Conservation (phyloP, 164 flowering plant genomes). For the Vitis riparia region DNA sequence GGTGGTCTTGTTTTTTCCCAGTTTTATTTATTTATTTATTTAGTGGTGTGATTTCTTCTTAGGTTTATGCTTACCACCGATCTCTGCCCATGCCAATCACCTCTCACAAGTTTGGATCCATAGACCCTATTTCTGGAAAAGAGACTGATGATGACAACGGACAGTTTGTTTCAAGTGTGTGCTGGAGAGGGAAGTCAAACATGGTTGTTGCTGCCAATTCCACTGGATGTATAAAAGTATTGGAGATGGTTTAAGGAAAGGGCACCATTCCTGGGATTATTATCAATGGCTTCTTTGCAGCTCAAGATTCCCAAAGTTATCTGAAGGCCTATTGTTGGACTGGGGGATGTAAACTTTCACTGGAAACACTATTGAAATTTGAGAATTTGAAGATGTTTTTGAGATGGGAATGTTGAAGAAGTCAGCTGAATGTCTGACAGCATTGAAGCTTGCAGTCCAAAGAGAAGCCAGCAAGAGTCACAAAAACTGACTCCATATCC, state of each 20-base stretch:
- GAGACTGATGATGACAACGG: constrained; percentile 83
- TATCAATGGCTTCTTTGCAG: background rate
- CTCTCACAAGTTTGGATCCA: constrained; percentile 84
- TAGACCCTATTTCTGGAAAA: constrained; percentile 82
- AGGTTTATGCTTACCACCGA: constrained; percentile 85
- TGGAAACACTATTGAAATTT: background rate
- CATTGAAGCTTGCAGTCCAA: background rate
- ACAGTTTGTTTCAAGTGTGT: constrained; percentile 93
- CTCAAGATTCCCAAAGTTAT: background rate
- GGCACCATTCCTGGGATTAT: background rate
- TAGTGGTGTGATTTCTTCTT: background rate
- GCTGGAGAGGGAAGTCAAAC: constrained; percentile 86
- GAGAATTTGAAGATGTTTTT: background rate
- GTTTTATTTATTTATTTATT: background rate
- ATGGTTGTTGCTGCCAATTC: constrained; percentile 88
- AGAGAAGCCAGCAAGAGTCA: background rate
- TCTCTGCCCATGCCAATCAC: constrained; percentile 95
- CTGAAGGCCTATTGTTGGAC: background rate
- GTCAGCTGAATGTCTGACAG: background rate
- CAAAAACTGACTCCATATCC: background rate
- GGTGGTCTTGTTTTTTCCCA: background rate
- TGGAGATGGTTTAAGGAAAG: constrained; percentile 63
- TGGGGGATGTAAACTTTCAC: background rate
- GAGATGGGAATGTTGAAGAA: no score
- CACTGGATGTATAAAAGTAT: constrained; percentile 78